Base-by-base conservation (phyloP, 78 protist genomes). In the Guillardia theta region DNA sequence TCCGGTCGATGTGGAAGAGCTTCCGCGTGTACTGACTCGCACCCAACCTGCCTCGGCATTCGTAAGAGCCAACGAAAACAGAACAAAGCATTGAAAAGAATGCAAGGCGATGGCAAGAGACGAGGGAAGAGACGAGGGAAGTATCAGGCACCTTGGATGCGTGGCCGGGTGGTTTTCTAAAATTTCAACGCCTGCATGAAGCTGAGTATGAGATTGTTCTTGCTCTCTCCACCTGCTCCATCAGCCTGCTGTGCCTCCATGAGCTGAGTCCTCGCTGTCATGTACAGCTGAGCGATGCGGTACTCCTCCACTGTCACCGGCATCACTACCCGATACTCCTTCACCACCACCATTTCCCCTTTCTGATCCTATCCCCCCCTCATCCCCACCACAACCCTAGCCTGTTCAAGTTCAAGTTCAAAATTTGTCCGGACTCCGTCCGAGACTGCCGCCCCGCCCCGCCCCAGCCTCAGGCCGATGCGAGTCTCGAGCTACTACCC, bases 271-370 rank as follows among this genome's bases (percentile, higher is more conserved):
- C 90, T 19, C 21, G 90, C 18, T 19, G 48, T 78, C 90, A 43
- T 43, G 48, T 78, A 78, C 10, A 78, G 19, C 39, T 78, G 90
- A 4, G 50, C 90, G 3, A 78, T 44, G 10, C 90, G 18, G 48
- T 78, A 78, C 90, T 78, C 90, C 90, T 78, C 50, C 4, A 78
- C 90, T 10, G 90, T n/a, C 41, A 78, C 21, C 1, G 90, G 90
- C 90, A 78, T 43, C 30, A 78, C 50, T 18, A 78, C 44, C 24
- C 90, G 45, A 48, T 78, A 78, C 50, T 78, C 90, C 1, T 36
- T 18, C 2, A 78, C 3, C 0, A 78, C 10, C 48, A 37, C 90
- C 90, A 78, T 78, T 24, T 12, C 6, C 21, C 83, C 33, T n/a
- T n/a, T n/a, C n/a, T n/a, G n/a, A n/a, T n/a, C n/a, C n/a, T n/a